phyloP scores from a whole-genome alignment of 495 filamentous ascomycete genomes.

The Chaetomium fimeti region DNA sequence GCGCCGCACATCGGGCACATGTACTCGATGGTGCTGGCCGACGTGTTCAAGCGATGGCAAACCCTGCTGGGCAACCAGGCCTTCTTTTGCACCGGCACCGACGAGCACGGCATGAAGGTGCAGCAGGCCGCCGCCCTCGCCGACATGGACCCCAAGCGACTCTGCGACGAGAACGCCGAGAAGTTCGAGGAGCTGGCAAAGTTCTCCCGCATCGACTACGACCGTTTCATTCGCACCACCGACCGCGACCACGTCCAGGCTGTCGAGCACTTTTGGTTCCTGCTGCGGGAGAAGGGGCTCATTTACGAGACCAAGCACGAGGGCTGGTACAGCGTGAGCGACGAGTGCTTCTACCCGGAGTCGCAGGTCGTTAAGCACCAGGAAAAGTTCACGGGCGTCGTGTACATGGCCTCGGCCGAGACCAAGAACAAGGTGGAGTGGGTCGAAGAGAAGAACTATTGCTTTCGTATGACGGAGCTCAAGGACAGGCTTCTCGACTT shows the following conservation, averaged over 20 bases:
- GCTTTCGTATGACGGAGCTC: slow-evolving; percentile 86
- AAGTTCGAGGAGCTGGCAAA: slow-evolving; percentile 69
- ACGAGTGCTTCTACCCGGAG: slow-evolving; percentile 92
- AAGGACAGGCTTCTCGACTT: slow-evolving; percentile 70
- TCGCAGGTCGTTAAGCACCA: slow-evolving; percentile 67
- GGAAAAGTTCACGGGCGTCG: slow-evolving; percentile 76
- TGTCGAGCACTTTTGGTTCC: slow-evolving; percentile 86
- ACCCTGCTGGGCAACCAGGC: slow-evolving; percentile 66
- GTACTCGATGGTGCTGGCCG: slow-evolving; percentile 86
- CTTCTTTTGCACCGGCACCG: slow-evolving; percentile 85
- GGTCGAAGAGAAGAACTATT: slow-evolving; percentile 92
- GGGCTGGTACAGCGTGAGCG: slow-evolving; percentile 95
- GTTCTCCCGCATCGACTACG: slow-evolving; percentile 64
- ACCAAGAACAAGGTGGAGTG: slow-evolving; percentile 91
- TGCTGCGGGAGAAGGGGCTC: slow-evolving; percentile 69
- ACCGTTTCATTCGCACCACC: slow-evolving; percentile 90
- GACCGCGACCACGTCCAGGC: slow-evolving; percentile 76
- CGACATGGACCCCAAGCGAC: slow-evolving; percentile 49
- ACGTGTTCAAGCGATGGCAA: slow-evolving; percentile 92
- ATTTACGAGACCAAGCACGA: slow-evolving; percentile 86
- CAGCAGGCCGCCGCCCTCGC: slow-evolving; percentile 76
- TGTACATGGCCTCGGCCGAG: slow-evolving; percentile 79
- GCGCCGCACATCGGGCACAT: slow-evolving; percentile 94
- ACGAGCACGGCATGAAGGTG: slow-evolving; percentile 98
- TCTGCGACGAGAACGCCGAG: slow-evolving; percentile 62